Conservation (phyloP, 345 rosid species). For the Eucalyptus globulus region DNA sequence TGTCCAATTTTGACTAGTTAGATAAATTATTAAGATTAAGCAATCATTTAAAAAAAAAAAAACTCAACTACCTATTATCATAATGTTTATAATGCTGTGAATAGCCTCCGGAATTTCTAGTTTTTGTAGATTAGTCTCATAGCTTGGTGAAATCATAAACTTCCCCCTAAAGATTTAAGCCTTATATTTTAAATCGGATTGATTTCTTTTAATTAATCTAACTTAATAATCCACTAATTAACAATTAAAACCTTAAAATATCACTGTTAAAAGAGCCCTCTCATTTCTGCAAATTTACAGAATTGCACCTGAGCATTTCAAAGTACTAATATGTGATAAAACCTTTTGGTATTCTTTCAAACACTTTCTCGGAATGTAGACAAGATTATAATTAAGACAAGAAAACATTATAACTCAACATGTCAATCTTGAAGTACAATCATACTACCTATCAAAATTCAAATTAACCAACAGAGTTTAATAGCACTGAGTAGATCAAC, state of each 20-base stretch:
- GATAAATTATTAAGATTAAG: too few relatives aligned
- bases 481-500: neutral
- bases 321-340: neutral
- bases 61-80: neutral
- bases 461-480: neutral
- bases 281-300: neutral
- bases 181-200: neutral
- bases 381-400: neutral
- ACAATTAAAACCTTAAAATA: neutral
- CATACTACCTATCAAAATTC: neutral
- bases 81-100: neutral
- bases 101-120: neutral
- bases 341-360: neutral
- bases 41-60: neutral
- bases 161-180: neutral
- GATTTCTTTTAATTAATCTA: neutral
- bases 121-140: neutral
- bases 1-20: too few relatives aligned
- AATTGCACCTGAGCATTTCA: neutral
- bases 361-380: too few relatives aligned
- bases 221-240: neutral
- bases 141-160: neutral
- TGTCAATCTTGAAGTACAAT: neutral
- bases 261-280: neutral
- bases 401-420: neutral